Conservation (phyloP, 225 moss, liverwort and hornwort species). For the Pseudoscleropodium purum region DNA sequence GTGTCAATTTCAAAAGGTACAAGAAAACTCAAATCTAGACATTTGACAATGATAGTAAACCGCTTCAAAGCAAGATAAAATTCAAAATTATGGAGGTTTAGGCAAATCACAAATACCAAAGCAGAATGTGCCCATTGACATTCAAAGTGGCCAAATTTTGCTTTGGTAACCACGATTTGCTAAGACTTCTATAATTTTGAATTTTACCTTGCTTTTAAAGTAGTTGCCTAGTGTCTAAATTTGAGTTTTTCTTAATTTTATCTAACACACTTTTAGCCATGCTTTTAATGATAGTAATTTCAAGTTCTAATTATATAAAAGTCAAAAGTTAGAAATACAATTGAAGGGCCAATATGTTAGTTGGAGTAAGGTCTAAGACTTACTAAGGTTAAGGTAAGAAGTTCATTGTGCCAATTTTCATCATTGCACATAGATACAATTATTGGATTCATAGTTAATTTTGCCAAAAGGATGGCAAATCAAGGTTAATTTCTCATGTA, state of each 20-base stretch:
- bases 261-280: not conserved
- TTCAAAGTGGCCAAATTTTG: no score
- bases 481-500: not conserved
- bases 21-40: no score
- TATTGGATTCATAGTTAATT: not conserved
- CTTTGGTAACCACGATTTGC: not conserved
- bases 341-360: rapidly evolving
- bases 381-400: not conserved
- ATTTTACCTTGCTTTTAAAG: not conserved
- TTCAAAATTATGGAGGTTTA: no score
- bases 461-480: not conserved
- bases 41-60: no score
- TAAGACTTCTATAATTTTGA: not conserved
- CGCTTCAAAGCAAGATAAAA: no score
- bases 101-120: no score
- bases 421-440: not conserved
- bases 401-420: not conserved
- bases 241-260: no score
- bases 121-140: no score
- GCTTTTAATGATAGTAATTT: not conserved
- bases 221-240: not conserved
- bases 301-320: not conserved
- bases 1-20: no score
- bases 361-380: not conserved
- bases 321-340: not conserved